Evolutionary conservation across 192 early-diverging fungal genomes (phyloP), one percentile per base, ranked within the genome.

Genomic region (Coemansia sp.): DNA sequence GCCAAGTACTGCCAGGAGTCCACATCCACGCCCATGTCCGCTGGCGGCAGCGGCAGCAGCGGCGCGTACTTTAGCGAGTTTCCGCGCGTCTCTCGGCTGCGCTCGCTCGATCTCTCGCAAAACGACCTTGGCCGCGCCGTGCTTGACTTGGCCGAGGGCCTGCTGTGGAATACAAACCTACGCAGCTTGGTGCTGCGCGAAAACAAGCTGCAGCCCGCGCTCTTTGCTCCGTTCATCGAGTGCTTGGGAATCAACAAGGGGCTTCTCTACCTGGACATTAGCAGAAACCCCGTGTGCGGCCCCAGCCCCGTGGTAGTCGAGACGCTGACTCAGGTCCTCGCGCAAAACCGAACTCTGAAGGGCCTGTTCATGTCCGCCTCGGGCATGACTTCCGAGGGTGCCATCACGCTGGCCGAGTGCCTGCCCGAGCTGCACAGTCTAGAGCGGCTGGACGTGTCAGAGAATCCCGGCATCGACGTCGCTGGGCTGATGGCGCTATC

Each of bases 401-500:
- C 92, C 10, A 91, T 96, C 53, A 85, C 86, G 6, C 68, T 96
- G 41, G 92, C 95, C 19, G 94, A 96, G 75, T 85, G 86, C 27
- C 67, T 96, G 42, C 92, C 93, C 6, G 89, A 95, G 49, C 92
- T 87, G 17, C 85, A 82, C 6, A 56, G 83, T 25, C 74, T 96
- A 12, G 76, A 80, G 60, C 82, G 87, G 51, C 85, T 96, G 63
- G 91, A 95, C 70, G 71, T 96, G 32, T 89, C 90, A 6, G 76
- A 85, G 22, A 96, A 96, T 71, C 85, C 88, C 11, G 76, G 66
- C 2, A 91, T 96, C 37, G 89, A 91, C 27, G 71, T 94, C 64
- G 92, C 89, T 2, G 95, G 94, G 8, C 73, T 93, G 10, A 89
- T 93, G 85, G 92, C 94, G 4, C 76, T 96, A n/a, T 82, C 91